Base-by-base conservation (phyloP, 352 stramenopile species). In the Hyaloperonospora brassicae region DNA sequence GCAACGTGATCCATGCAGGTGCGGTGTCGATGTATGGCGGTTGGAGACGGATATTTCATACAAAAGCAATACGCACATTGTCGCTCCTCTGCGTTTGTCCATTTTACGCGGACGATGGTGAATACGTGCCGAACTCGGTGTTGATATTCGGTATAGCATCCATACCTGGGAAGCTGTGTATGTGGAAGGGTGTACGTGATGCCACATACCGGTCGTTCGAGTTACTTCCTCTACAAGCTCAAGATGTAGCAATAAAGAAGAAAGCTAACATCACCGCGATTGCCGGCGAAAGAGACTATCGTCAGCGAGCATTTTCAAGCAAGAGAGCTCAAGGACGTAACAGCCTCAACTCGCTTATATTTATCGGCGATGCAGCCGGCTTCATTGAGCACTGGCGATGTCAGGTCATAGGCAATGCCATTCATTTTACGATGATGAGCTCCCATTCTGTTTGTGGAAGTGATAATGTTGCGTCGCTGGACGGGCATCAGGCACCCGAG, bases 371-470 rank as follows among this genome's bases (percentile, higher is more conserved):
- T 66, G 59, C 65, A 41, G 30, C 38, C 17, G 79, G 80, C 0
- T 68, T 67, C 8, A 60, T 93, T 21, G 72, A 91, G 42, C 81
- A 93, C 49, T 93, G 83, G 83, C 68, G 83, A 0, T 93, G 83
- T 40, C 79, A 76, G 1, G 54, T 87, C 34, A 59, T 65, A 1
- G 72, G 50, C 0, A 63, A 67, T 17, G 65, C 35, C 17, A 83
- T 91, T 55, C 60, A 75, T 25, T 89, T 90, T 42, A 84, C 83
- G 7, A 75, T 88, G 49, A 90, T 93, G 75, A 86, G 77, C 31
- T 68, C 76, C 17, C 68, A 61, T 43, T 46, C 49, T 8, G 45
- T 66, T 34, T 57, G 50, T 24, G 13, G 23, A 45, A 55, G 23
- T 36, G n/a, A 34, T 27, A 47, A 38, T 38, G 48, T 54, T 5